Percentiles rank a stretch among this genome's conserved stretches.
phyloP scores from a whole-genome alignment of 768 basidiomycete genomes.

The Thelephora ganbajun region DNA sequence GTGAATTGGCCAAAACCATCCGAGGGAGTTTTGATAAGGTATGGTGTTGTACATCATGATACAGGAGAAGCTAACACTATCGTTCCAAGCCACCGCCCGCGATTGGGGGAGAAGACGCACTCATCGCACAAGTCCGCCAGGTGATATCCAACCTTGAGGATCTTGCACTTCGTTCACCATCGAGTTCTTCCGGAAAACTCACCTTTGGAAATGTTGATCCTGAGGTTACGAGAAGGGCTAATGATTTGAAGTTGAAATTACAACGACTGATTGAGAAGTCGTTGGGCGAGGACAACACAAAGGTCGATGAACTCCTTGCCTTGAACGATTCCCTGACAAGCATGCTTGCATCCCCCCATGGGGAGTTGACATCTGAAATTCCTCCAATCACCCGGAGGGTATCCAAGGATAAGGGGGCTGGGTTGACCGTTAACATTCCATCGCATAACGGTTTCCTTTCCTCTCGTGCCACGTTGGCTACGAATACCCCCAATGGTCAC shows the following conservation, averaged over 20 bases:
- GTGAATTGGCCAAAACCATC: constrained; percentile 63
- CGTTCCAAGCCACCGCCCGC: no score
- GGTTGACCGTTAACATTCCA: not conserved
- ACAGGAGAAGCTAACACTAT: no score
- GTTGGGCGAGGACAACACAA: constrained; percentile 33
- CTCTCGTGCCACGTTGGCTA: not conserved
- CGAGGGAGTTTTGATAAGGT: constrained; percentile 21
- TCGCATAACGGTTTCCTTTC: not conserved
- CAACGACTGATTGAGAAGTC: constrained; percentile 38
- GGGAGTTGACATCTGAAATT: constrained; percentile 3
- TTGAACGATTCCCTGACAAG: constrained; percentile 61
- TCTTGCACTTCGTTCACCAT: constrained; percentile 10
- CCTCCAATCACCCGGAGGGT: not conserved
- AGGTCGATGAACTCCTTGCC: constrained; percentile 48
- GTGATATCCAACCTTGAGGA: constrained; percentile 18
- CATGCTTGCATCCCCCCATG: constrained; percentile 28
- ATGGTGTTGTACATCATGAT: not conserved
- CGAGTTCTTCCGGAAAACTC: constrained; percentile 9
- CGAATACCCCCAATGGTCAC: constrained; percentile 1
- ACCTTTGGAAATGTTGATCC: constrained; percentile 11
- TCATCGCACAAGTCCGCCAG: constrained; percentile 30
- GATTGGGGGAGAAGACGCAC: constrained; percentile 15
- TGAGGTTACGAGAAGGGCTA: constrained; percentile 36
- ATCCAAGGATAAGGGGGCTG: constrained; percentile 1
- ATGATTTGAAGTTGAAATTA: constrained; percentile 37